Percentiles rank a stretch among this genome's conserved stretches.
These are phyloP conservation scores for Fallopia convolvulus DNA, from an alignment of 148 eudicot genomes.

Conservation along the genomic window DNA sequence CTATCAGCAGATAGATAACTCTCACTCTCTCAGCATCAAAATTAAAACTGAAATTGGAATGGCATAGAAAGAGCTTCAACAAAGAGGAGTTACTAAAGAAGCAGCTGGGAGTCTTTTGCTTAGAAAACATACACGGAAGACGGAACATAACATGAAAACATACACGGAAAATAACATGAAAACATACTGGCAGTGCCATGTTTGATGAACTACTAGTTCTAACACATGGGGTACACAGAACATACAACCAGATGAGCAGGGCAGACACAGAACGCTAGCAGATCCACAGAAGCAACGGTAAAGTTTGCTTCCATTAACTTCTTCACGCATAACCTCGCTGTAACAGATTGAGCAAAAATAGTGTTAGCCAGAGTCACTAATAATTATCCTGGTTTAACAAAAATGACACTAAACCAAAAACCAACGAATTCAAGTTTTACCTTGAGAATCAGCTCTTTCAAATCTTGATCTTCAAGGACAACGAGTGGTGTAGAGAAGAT, in stretches of 20 bases:
- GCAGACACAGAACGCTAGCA: background rate
- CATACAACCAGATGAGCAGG: background rate
- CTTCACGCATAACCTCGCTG: background rate
- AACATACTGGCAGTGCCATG: background rate
- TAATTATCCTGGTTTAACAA: background rate
- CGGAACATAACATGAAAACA: background rate
- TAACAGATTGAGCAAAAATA: background rate
- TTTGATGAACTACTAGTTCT: conserved; percentile 1
- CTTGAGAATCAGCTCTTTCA: background rate
- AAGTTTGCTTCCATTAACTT: background rate
- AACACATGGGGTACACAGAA: background rate
- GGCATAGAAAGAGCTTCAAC: background rate
- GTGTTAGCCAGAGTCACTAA: background rate
- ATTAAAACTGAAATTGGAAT: background rate
- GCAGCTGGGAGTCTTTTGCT: conserved; percentile 7
- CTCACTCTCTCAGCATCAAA: background rate
- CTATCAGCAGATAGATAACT: background rate
- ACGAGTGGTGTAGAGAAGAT: background rate
- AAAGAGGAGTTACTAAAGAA: background rate
- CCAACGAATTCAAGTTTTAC: background rate
- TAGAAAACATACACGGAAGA: background rate
- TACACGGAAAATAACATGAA: background rate
- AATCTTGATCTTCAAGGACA: background rate
- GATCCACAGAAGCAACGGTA: background rate
- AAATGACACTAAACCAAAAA: background rate